phyloP scores from a whole-genome alignment of 495 filamentous ascomycete genomes.

The Pyrenula aspistea region DNA sequence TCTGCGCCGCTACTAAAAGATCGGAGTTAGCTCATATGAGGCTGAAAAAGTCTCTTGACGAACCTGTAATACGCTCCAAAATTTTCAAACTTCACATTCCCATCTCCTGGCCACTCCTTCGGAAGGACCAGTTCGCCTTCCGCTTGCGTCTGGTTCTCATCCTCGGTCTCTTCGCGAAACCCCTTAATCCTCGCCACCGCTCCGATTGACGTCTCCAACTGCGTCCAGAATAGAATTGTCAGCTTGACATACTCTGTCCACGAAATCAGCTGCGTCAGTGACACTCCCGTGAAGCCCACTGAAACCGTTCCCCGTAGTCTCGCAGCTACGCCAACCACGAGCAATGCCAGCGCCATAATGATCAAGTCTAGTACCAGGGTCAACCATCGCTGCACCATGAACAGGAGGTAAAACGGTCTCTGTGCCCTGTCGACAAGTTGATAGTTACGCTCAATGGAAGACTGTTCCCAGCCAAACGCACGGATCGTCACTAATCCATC shows the following conservation, averaged over 20 bases:
- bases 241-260: conserved; percentile 40
- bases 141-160: conserved; percentile 34
- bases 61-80: conserved; percentile 23
- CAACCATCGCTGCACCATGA: conserved; percentile 41
- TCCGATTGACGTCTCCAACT: conserved; percentile 44
- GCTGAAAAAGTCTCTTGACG: background rate
- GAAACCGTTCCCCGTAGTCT: conserved; percentile 28
- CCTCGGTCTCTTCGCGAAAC: conserved; percentile 34
- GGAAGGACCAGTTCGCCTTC: conserved; percentile 17
- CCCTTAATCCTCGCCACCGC: conserved; percentile 46
- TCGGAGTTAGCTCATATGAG: background rate
- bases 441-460: conserved; percentile 32
- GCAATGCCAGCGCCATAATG: conserved; percentile 32
- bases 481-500: conserved; percentile 38
- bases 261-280: conserved; percentile 43
- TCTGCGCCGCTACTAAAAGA: background rate
- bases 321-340: conserved; percentile 34
- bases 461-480: conserved; percentile 42
- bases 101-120: conserved; percentile 35
- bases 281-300: conserved; percentile 42
- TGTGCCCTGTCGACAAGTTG: conserved; percentile 44
- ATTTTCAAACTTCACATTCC: conserved; percentile 34
- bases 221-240: conserved; percentile 43
- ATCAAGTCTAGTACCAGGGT: conserved; percentile 36
- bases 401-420: conserved; percentile 46